Percentiles rank a stretch among this genome's conserved stretches.
Conservation (phyloP, 495 filamentous ascomycete genomes). For the Penicillium argentinense region DNA sequence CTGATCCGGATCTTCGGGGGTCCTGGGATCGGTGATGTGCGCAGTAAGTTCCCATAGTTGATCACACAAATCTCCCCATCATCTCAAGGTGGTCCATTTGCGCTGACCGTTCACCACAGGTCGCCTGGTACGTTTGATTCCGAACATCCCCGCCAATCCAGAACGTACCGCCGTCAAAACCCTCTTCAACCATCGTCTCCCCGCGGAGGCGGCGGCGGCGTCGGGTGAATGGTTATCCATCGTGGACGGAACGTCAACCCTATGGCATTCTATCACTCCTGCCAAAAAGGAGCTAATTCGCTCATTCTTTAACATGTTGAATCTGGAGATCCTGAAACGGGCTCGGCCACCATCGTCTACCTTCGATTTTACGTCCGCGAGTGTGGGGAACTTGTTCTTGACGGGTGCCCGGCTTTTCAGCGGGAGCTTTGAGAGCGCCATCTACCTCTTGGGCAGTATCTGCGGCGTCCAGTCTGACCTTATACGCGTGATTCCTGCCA, state of each 20-base stretch:
- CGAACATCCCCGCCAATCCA: constrained; percentile 55
- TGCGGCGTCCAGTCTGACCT: constrained; percentile 68
- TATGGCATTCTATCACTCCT: constrained; percentile 76
- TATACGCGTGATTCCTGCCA: constrained; percentile 79
- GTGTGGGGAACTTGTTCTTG: constrained; percentile 91
- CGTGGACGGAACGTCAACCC: constrained; percentile 71
- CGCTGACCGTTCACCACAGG: no score
- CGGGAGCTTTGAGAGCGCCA: constrained; percentile 77
- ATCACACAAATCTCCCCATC: not conserved
- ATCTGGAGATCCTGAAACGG: constrained; percentile 88
- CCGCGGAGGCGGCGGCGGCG: constrained; percentile 44
- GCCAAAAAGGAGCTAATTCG: constrained; percentile 90
- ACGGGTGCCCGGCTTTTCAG: constrained; percentile 81
- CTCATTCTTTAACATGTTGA: constrained; percentile 81
- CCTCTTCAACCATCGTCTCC: constrained; percentile 84
- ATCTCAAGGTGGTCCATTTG: not conserved
- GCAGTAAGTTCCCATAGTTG: constrained; percentile 60
- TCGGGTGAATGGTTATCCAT: constrained; percentile 82
- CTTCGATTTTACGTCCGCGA: constrained; percentile 86
- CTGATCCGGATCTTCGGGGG: constrained; percentile 91
- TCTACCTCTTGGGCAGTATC: constrained; percentile 79
- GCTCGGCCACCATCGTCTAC: constrained; percentile 69
- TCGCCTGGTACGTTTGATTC: constrained; percentile 88
- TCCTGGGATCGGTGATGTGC: constrained; percentile 87
- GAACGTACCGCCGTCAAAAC: constrained; percentile 72